Conservation (phyloP, 2,329 filamentous ascomycete species). For the Keithomyces neogunnii region DNA sequence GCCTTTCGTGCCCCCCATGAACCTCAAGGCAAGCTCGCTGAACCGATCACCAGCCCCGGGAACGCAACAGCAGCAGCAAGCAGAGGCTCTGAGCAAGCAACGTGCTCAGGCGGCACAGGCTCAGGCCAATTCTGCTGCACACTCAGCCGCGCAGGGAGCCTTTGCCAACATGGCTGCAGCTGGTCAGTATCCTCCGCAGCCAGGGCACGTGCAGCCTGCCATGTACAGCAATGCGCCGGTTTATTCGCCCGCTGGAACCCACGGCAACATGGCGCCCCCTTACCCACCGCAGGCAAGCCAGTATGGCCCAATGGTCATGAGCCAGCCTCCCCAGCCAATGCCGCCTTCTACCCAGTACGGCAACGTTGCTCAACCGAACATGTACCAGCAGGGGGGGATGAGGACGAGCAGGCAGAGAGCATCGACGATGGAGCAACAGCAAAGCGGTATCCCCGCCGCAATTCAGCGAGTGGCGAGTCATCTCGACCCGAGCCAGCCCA, state of each 20-base stretch:
- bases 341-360: constrained; percentile 52
- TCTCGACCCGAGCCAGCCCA: constrained; percentile 88
- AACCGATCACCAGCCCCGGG: constrained; percentile 86
- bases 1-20: constrained; percentile 95
- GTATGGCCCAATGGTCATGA: constrained; percentile 68
- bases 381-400: constrained; percentile 57
- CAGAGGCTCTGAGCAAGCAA: constrained; percentile 89
- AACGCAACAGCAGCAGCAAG: constrained; percentile 92
- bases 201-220: constrained; percentile 45
- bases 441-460: constrained; percentile 82
- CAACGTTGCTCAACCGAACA: constrained; percentile 38
- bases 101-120: constrained; percentile 64
- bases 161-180: constrained; percentile 45
- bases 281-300: constrained; percentile 66
- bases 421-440: constrained; percentile 92
- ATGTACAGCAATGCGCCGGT: constrained; percentile 79
- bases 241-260: constrained; percentile 54
- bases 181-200: constrained; percentile 35
- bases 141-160: constrained; percentile 57
- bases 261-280: constrained; percentile 53
- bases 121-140: constrained; percentile 59
- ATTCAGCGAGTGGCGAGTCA: constrained; percentile 95
- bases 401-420: constrained; percentile 78
- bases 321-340: constrained; percentile 58
- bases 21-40: constrained; percentile 76